Conservation (phyloP, 305 asterid genomes). For the Euphrasia arctica region DNA sequence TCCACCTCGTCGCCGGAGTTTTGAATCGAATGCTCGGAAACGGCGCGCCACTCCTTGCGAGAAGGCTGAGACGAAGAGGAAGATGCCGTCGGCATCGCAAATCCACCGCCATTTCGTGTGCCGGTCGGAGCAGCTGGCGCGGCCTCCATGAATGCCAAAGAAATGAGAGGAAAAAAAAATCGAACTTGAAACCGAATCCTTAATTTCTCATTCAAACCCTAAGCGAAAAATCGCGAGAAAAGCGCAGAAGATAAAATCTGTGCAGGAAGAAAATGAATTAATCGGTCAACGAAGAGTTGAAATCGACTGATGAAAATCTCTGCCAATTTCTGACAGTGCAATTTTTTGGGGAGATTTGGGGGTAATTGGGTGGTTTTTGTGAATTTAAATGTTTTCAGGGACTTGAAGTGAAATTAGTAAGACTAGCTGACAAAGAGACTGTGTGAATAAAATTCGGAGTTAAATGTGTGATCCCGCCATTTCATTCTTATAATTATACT, state of each 20-base stretch:
- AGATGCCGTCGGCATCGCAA: slow-evolving; percentile 34
- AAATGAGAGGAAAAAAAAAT: slow-evolving; percentile 13
- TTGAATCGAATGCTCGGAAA: slow-evolving; percentile 68
- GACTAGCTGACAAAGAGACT: slow-evolving; percentile 13
- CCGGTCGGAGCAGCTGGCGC: slow-evolving; percentile 60
- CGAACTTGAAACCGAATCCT: slow-evolving; percentile 17
- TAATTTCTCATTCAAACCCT: slow-evolving; percentile 48
- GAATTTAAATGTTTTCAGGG: slow-evolving; percentile 31
- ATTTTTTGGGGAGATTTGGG: slow-evolving; percentile 23
- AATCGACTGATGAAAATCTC: slow-evolving; percentile 32
- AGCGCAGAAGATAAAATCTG: slow-evolving; percentile 14
- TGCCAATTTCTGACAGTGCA: slow-evolving; percentile 13
- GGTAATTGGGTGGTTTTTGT: slow-evolving; percentile 18
- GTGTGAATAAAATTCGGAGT: background rate
- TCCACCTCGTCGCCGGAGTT: slow-evolving; percentile 67
- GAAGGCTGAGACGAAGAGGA: slow-evolving; percentile 54
- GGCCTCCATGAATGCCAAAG: slow-evolving; percentile 47
- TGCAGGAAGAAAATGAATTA: slow-evolving; percentile 2
- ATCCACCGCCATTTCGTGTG: slow-evolving; percentile 53
- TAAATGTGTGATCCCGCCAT: slow-evolving; percentile 34
- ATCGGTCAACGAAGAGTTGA: slow-evolving; percentile 31
- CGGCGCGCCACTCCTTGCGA: slow-evolving; percentile 94
- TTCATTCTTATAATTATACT: too few species aligned
- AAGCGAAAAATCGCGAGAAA: slow-evolving; percentile 3
- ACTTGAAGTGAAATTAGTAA: slow-evolving; percentile 25